phyloP scores from a whole-genome alignment of 768 basidiomycete genomes.

The Calocybe indica region DNA sequence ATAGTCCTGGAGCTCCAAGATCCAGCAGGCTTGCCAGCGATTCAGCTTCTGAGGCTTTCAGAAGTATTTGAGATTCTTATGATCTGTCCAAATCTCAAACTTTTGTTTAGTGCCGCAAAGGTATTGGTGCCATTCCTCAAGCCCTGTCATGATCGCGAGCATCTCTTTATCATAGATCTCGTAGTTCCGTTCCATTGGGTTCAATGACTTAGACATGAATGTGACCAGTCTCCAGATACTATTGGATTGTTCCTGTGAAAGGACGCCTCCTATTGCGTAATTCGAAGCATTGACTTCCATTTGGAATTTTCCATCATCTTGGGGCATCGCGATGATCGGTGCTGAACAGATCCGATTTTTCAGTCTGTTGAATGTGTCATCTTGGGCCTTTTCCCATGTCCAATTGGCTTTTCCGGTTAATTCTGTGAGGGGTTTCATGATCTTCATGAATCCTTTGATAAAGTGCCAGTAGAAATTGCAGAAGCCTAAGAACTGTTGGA shows the following conservation, averaged over 20 bases:
- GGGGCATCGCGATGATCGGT: conserved; percentile 18
- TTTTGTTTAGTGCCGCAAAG: neutral
- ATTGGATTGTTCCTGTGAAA: conserved; percentile 17
- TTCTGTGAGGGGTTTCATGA: conserved; percentile 15
- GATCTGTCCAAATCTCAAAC: conserved; percentile 10
- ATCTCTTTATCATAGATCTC: conserved; percentile 41
- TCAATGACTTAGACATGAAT: conserved; percentile 27
- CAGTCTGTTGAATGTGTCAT: conserved; percentile 18
- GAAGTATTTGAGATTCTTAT: conserved; percentile 14
- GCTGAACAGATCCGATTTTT: conserved; percentile 17
- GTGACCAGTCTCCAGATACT: conserved; percentile 28
- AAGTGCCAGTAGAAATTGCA: conserved; percentile 29
- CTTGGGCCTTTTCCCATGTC: conserved; percentile 12
- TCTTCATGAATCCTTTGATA: conserved; percentile 21
- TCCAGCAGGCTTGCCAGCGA: conserved; percentile 9
- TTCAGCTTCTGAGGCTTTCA: conserved; percentile 18
- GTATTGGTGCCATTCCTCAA: conserved; percentile 18
- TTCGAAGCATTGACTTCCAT: conserved; percentile 19
- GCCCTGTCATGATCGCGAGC: conserved; percentile 35
- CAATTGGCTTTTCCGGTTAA: conserved; percentile 17
- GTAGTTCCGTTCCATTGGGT: conserved; percentile 35
- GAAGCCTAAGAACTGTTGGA: conserved; percentile 38
- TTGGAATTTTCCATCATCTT: conserved; percentile 8
- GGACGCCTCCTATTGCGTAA: conserved; percentile 15
- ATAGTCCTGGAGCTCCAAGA: neutral